phyloP scores from a whole-genome alignment of 2,329 filamentous ascomycete genomes.

The Seiridium cupressi region DNA sequence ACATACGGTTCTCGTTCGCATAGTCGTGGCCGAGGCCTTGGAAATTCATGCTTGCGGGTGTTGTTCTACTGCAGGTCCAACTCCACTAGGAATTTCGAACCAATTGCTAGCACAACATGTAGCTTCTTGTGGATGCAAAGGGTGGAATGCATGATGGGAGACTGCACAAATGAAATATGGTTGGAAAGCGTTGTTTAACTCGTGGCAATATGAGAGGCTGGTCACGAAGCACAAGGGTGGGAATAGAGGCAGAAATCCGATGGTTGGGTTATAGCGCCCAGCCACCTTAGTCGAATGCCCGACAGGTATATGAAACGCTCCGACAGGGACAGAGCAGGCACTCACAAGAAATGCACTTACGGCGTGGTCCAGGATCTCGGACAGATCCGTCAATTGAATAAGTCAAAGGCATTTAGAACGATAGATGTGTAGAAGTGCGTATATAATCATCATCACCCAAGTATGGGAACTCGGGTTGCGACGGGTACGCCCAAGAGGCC shows the following conservation, averaged over 20 bases:
- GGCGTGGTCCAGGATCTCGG: no score
- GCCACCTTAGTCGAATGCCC: neutral
- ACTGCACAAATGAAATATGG: conserved; percentile 8
- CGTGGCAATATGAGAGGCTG: conserved; percentile 1
- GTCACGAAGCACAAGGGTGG: neutral
- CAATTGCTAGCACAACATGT: conserved; percentile 3
- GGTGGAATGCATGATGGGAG: conserved; percentile 7
- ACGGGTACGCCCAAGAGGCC: no score
- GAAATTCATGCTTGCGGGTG: conserved; percentile 1
- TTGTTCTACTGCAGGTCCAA: conserved; percentile 7
- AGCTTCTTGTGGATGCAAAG: conserved; percentile 3
- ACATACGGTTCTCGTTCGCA: conserved; percentile 7
- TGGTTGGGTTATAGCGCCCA: conserved; percentile 7
- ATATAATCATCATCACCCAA: no score
- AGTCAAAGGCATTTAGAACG: no score
- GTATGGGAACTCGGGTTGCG: no score
- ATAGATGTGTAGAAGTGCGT: no score
- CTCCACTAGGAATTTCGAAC: conserved; percentile 5
- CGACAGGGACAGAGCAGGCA: neutral
- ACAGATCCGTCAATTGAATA: no score
- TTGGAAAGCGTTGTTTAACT: neutral
- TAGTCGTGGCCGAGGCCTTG: conserved; percentile 3
- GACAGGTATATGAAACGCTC: conserved; percentile 1
- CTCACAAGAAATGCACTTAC: no score
- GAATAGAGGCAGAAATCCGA: neutral